Conservation (phyloP, 169 alveolate species). For the Plasmodium gaboni region DNA sequence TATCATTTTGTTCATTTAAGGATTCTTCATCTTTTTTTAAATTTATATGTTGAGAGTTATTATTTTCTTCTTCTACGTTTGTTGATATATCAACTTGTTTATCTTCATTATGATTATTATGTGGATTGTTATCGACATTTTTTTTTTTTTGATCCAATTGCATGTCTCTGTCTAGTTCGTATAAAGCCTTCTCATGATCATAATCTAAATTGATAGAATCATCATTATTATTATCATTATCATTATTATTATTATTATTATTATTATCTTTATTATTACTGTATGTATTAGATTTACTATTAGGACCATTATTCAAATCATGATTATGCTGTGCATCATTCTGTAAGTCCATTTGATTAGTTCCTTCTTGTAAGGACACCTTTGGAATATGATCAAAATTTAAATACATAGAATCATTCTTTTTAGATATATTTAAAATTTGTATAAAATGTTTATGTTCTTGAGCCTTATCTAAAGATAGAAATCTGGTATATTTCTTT, state of each 20-base stretch:
- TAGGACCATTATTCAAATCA: not conserved
- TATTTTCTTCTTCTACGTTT: not conserved
- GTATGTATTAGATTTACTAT: not conserved
- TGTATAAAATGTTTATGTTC: conserved; percentile 50
- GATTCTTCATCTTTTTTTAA: too few species aligned
- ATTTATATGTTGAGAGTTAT: not conserved
- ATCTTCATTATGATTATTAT: not conserved
- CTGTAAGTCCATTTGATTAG: too few species aligned
- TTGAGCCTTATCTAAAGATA: conserved; percentile 59
- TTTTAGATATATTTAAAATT: conserved; percentile 40
- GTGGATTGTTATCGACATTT: not conserved
- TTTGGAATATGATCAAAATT: conserved; percentile 26
- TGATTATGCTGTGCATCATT: too few species aligned
- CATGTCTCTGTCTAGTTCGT: too few species aligned
- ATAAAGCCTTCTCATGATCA: too few species aligned
- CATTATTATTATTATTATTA: not conserved
- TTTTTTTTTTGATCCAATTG: not conserved
- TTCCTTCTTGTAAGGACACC: not conserved
- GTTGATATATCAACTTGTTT: not conserved
- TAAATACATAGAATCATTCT: not conserved
- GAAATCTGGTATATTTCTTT: conserved; percentile 24
- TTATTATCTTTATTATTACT: not conserved
- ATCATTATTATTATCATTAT: too few species aligned
- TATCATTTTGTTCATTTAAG: too few species aligned
- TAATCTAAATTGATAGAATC: too few species aligned